Base-by-base conservation (phyloP, 164 flowering plant species). In the Magnolia changhungtana region DNA sequence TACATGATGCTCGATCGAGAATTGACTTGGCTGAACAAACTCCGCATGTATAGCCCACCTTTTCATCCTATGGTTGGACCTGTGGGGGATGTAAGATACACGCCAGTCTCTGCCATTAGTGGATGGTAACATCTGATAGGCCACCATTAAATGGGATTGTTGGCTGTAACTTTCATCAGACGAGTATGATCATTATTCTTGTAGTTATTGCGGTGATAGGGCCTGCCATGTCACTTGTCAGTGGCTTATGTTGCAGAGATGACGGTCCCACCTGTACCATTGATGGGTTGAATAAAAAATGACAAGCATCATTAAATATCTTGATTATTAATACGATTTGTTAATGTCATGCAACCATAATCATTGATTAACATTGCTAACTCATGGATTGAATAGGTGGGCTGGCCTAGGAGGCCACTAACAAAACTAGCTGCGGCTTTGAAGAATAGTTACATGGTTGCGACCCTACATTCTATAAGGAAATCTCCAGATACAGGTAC, bases 381-480 rank as follows among this genome's bases (percentile, higher is more conserved):
- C 21, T 72, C 10, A 21, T 55, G 58, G 61, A 37, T 19, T 78
- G 75, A 13, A 77, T 81, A 96, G 99, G 99, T 96, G 59, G 99
- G 99, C 29, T 96, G 98, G 99, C 99, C 99, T 72, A 86, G 95
- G 74, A 93, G 99, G 83, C 96, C 97, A 27, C 82, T 88, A 63
- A 82, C 93, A 75, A 96, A 96, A 82, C 82, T 93, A 73, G 94
- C 96, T 68, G 88, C 90, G 20, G 98, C 99, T 70, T 81, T 96
- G 81, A 91, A 88, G 85, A 96, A 96, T 82, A 95, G 99, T 87
- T 95, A 92, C 87, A 91, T 95, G 89, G 99, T 95, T 27, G 98
- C 91, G 18, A 83, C 97, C 23, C 80, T 95, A 86, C 98, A 93
- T 89, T 89, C 91, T 4, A 66, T 84, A 13, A 81, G 73, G 79